phyloP scores from a whole-genome alignment of 345 rosid genomes.

The Rhodamnia argentea region DNA sequence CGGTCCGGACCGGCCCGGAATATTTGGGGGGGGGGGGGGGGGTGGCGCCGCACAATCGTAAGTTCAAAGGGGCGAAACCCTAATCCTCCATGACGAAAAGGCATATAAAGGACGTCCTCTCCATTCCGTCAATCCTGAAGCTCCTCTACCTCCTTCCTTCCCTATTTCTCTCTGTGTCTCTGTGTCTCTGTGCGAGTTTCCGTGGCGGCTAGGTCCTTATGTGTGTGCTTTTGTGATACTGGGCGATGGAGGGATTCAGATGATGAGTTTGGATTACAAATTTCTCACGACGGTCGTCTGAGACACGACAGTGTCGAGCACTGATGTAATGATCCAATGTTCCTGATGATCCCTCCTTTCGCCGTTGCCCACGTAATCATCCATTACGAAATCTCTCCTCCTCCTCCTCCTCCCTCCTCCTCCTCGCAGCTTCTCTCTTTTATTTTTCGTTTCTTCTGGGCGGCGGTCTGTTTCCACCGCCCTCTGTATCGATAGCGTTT shows the following conservation, averaged over 20 bases:
- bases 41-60: background rate
- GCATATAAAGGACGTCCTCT: background rate
- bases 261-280: conserved; percentile 40
- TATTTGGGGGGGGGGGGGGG: too few relatives aligned
- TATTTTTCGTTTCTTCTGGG: background rate
- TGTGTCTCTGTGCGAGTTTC: too few relatives aligned
- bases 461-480: background rate
- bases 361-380: background rate
- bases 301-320: conserved; percentile 22
- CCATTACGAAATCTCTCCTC: background rate
- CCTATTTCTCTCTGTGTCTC: fast-evolving
- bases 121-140: fast-evolving
- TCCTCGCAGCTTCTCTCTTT: background rate
- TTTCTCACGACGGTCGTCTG: conserved; percentile 83
- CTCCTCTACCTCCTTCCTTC: too few relatives aligned
- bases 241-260: conserved; percentile 12
- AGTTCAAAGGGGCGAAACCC: background rate
- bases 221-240: background rate
- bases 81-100: background rate
- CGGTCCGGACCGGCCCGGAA: background rate
- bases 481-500: background rate
- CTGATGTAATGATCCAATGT: conserved; percentile 29
- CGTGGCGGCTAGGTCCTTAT: too few relatives aligned
- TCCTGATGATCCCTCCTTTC: conserved; percentile 23
- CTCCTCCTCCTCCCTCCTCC: too few relatives aligned